These are phyloP conservation scores for Volvariella volvacea DNA, from an alignment of 1,284 basidiomycete species.

Conservation along the genomic window DNA sequence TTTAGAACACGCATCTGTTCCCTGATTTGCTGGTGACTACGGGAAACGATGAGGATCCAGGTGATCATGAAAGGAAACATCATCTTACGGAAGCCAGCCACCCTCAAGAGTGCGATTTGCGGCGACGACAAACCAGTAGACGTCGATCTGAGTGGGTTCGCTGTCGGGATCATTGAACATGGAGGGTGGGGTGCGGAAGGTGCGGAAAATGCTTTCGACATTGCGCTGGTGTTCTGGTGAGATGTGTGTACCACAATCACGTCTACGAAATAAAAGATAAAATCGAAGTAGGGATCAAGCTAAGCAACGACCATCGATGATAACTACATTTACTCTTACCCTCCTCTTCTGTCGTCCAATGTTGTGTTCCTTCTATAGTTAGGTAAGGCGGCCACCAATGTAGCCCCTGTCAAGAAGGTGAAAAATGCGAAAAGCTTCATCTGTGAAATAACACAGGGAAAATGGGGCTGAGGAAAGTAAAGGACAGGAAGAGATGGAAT, in stretches of 20 bases:
- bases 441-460: no score
- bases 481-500: no score
- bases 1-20: background rate
- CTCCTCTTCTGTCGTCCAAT: no score
- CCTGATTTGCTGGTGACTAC: background rate
- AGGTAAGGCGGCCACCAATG: no score
- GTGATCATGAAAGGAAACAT: background rate
- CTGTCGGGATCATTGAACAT: background rate
- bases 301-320: no score
- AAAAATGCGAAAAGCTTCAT: no score
- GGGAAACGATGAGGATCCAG: background rate
- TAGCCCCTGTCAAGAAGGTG: no score
- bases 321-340: no score
- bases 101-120: background rate
- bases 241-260: background rate
- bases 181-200: background rate
- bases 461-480: no score
- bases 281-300: background rate
- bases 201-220: background rate
- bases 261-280: background rate
- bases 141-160: background rate
- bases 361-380: no score
- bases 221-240: background rate
- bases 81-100: background rate
- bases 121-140: background rate